phyloP scores from a whole-genome alignment of 495 filamentous ascomycete genomes.

The Tuber umbilicatum region DNA sequence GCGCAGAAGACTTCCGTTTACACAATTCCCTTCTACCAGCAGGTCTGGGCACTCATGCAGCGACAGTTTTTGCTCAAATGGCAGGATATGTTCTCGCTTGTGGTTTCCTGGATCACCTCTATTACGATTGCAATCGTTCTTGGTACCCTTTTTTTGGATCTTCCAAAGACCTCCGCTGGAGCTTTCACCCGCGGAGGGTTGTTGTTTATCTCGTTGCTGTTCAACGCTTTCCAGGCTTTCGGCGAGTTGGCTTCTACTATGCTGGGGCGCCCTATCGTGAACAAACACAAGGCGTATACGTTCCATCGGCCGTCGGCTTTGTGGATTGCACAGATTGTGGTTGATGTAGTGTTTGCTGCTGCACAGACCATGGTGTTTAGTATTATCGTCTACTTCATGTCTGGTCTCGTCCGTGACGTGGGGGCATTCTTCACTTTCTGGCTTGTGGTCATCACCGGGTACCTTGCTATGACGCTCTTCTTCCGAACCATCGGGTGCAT shows the following conservation, averaged over 20 bases:
- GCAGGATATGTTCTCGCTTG: slow-evolving; percentile 72
- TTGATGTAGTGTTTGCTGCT: slow-evolving; percentile 66
- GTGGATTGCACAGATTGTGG: slow-evolving; percentile 70
- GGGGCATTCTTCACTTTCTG: slow-evolving; percentile 76
- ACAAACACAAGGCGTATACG: slow-evolving; percentile 71
- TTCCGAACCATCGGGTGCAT: slow-evolving; percentile 73
- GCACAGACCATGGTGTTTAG: slow-evolving; percentile 63
- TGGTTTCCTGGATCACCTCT: slow-evolving; percentile 67
- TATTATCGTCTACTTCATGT: slow-evolving; percentile 78
- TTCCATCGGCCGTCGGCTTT: slow-evolving; percentile 73
- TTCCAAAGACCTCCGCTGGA: slow-evolving; percentile 58
- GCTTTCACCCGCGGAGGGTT: slow-evolving; percentile 74
- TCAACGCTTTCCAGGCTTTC: slow-evolving; percentile 76
- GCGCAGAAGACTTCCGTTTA: slow-evolving; percentile 65
- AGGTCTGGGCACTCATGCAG: slow-evolving; percentile 76
- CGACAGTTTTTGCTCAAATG: slow-evolving; percentile 77
- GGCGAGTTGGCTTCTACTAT: slow-evolving; percentile 64
- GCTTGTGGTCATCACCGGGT: slow-evolving; percentile 62
- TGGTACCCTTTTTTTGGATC: slow-evolving; percentile 70
- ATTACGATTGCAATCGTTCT: slow-evolving; percentile 70
- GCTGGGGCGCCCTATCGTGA: slow-evolving; percentile 65
- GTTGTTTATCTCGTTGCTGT: slow-evolving; percentile 66
- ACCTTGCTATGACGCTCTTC: slow-evolving; percentile 70
- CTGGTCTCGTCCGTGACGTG: slow-evolving; percentile 56
- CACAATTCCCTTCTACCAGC: slow-evolving; percentile 68